Conservation (phyloP, 169 alveolate species). For the Eimeria maxima region DNA sequence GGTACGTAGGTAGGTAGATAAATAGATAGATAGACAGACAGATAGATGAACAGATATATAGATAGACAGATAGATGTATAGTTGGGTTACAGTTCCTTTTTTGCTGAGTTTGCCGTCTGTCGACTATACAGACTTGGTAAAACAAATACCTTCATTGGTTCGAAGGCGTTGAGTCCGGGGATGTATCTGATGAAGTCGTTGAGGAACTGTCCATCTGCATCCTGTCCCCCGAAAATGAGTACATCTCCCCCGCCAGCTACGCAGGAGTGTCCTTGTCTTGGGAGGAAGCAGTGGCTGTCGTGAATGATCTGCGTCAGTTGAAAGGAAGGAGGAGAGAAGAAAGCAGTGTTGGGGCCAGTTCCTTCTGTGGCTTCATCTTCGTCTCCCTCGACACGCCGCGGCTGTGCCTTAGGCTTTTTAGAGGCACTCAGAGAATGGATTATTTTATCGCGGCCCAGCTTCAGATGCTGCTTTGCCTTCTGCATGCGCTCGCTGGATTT, state of each 20-base stretch:
- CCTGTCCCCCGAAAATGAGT: constrained; percentile 74
- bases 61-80: background rate
- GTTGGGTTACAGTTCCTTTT: too few relatives aligned
- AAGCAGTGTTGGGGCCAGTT: constrained; percentile 76
- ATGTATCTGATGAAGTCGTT: constrained; percentile 73
- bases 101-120: background rate
- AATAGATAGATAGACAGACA: background rate
- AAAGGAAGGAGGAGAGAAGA: constrained; percentile 79
- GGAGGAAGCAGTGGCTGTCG: constrained; percentile 73
- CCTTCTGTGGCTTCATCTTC: constrained; percentile 14
- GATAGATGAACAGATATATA: background rate
- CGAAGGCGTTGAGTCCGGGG: constrained; percentile 75
- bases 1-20: background rate
- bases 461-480: constrained; percentile 59
- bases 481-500: constrained; percentile 37
- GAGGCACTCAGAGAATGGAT: constrained; percentile 40
- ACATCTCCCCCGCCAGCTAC: constrained; percentile 75
- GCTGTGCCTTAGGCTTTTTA: constrained; percentile 30
- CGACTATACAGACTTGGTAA: background rate
- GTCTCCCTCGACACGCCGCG: constrained; percentile 38
- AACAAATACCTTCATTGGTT: constrained; percentile 67
- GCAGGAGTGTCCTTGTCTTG: constrained; percentile 70
- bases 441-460: background rate
- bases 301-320: constrained; percentile 77
- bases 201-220: constrained; percentile 23